phyloP scores from a whole-genome alignment of 73 alveolate genomes.

The Paramecium sexaurelia region DNA sequence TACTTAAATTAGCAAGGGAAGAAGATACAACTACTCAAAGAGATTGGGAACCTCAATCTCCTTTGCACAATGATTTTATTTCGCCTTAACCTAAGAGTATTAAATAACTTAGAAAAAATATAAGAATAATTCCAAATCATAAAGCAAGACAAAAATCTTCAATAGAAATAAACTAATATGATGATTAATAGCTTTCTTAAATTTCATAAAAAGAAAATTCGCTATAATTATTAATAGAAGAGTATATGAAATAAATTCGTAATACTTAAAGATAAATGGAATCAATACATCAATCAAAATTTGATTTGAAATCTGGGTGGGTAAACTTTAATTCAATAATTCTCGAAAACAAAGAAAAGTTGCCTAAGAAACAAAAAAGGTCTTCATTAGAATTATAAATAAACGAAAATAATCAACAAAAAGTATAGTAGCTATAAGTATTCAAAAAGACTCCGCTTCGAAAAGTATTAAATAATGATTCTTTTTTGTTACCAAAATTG shows the following conservation, averaged over 20 bases:
- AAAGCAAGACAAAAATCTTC: neutral
- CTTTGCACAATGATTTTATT: neutral
- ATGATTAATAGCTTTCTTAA: neutral
- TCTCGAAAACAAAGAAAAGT: neutral
- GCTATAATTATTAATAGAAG: neutral
- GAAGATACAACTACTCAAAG: neutral
- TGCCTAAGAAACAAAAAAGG: neutral
- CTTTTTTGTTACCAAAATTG: neutral
- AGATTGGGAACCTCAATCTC: neutral
- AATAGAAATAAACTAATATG: neutral
- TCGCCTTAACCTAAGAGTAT: neutral
- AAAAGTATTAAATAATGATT: neutral
- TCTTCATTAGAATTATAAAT: neutral
- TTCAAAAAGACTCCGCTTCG: neutral
- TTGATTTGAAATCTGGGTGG: neutral
- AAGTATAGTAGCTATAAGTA: neutral
- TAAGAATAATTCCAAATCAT: neutral
- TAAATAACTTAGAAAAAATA: neutral
- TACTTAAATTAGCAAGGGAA: neutral
- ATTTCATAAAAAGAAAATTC: neutral
- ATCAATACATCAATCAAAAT: neutral
- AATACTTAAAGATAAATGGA: constrained; percentile 3
- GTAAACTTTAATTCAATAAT: constrained; percentile 4
- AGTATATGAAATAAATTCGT: neutral
- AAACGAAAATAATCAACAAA: neutral